Evolutionary conservation across 2,329 filamentous ascomycete species (phyloP).

Genomic region (Verticillium dahliae): DNA sequence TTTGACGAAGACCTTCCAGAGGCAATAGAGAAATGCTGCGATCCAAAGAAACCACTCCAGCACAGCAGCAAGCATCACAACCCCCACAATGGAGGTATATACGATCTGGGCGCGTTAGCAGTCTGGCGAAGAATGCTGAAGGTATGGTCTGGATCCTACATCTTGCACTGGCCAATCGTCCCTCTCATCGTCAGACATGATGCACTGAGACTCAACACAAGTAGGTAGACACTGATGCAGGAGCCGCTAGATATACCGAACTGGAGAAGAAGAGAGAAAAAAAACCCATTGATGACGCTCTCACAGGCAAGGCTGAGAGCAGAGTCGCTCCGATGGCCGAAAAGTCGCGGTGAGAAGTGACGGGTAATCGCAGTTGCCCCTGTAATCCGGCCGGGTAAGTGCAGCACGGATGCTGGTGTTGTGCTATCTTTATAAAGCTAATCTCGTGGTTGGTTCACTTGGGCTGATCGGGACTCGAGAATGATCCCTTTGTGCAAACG

Average conservation of each 20-base stretch:
- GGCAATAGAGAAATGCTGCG: constrained; percentile 86
- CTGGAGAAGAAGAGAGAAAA: background rate
- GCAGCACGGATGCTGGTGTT: constrained; percentile 2
- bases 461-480: no score
- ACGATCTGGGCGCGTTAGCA: constrained; percentile 56
- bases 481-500: no score
- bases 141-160: constrained; percentile 17
- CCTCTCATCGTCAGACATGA: constrained; percentile 33
- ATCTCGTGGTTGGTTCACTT: no score
- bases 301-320: background rate
- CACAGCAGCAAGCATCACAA: constrained; percentile 76
- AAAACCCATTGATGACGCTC: background rate
- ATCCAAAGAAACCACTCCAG: constrained; percentile 96
- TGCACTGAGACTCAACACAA: constrained; percentile 3
- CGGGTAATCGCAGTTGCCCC: constrained; percentile 4
- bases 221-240: no score
- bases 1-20: constrained; percentile 82
- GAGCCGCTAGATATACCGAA: background rate
- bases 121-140: background rate
- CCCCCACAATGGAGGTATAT: constrained; percentile 74
- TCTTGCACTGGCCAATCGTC: constrained; percentile 44
- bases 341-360: constrained; percentile 2
- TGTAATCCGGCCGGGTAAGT: constrained; percentile 5
- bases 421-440: background rate
- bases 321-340: background rate